These are phyloP conservation scores for Solanum hybrid DNA, from an alignment of 305 asterid species.

Conservation along the genomic window DNA sequence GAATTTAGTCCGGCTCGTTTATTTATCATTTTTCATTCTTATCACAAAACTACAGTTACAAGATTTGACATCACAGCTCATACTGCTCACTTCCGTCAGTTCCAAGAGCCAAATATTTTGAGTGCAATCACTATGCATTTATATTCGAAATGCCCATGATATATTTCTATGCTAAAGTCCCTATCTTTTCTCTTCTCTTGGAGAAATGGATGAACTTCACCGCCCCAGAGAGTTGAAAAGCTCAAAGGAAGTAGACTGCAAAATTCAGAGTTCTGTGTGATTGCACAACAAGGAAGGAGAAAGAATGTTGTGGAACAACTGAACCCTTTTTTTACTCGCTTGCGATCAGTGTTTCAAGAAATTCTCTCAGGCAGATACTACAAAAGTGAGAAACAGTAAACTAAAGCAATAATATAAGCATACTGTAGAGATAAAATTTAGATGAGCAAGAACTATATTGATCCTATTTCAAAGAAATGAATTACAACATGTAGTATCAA, in stretches of 20 bases:
- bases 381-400: neutral
- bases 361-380: neutral
- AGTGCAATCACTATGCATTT: neutral
- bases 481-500: neutral
- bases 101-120: neutral
- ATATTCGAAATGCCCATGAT: neutral
- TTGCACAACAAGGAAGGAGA: neutral
- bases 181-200: neutral
- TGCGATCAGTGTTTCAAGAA: neutral
- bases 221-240: neutral
- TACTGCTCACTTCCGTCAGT: neutral
- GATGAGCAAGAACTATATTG: neutral
- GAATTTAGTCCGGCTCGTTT: neutral
- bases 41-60: neutral
- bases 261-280: neutral
- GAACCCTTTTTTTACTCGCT: neutral
- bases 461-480: neutral
- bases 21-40: neutral
- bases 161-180: neutral
- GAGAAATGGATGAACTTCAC: neutral
- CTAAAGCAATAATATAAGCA: neutral
- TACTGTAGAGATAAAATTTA: neutral
- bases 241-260: neutral
- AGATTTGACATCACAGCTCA: neutral
- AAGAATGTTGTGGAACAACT: neutral